Evolutionary conservation across 148 eudicot species (phyloP), one percentile per base, ranked within the genome.

Genomic region (Simmondsia chinensis): DNA sequence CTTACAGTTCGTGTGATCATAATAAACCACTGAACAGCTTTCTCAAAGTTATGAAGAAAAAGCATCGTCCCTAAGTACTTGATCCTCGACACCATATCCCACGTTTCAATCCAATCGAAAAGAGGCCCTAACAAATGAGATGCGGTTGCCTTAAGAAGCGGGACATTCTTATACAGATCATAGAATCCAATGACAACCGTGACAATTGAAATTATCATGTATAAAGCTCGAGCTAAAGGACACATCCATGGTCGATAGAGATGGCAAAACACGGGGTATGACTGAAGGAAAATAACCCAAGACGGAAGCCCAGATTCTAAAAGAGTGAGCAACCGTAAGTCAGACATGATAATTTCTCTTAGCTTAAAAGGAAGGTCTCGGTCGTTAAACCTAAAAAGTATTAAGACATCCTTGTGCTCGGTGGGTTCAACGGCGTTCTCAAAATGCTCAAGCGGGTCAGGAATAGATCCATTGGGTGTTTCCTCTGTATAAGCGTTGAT

Each of bases 161-260:
- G 95, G 50, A 91, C 95, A 67, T 91, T 91, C 73, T 91, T 91
- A 60, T 91, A 91, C 34, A 91, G 61, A 59, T 91, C 99, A 52
- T 85, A 91, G 64, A 91, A 91, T 20, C 95, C 99, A 33, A 91
- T 85, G 22, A 91, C 68, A 47, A 91, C 99, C 37, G 99, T 91
- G 39, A 72, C 67, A 62, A 74, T 38, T 32, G 95, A 85, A 31
- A 91, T 62, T 27, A 75, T 42, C 46, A 79, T 83, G 40, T 85
- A 91, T 29, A 85, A 66, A 20, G 70, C 61, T 85, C 95, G 82
- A 41, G 86, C 99, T 38, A 91, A 56, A 43, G 99, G 99, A 48
- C 99, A 91, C 95, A 91, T 91, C 99, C 99, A 91, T n/a, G 99
- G 99, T 30, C 89, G 94, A 66, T 91, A 91, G 22, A 85, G 17